Conservation (phyloP, 2,329 filamentous ascomycete species). For the Diplodia mutila region DNA sequence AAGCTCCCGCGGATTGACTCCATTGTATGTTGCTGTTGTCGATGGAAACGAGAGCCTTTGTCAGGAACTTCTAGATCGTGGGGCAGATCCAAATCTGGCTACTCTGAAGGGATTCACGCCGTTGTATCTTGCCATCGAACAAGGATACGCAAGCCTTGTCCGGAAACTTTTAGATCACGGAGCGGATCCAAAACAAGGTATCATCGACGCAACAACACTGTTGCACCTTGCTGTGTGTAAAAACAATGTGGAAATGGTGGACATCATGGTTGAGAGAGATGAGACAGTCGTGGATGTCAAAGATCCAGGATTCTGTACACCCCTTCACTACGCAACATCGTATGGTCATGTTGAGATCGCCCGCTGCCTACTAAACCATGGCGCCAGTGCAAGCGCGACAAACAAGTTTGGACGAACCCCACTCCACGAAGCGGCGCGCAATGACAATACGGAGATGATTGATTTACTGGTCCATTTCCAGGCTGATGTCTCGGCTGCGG, state of each 20-base stretch:
- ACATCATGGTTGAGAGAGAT: background rate
- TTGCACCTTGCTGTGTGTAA: background rate
- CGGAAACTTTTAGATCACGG: background rate
- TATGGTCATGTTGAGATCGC: background rate
- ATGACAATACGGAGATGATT: background rate
- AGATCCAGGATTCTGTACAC: background rate
- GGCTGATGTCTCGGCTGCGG: background rate
- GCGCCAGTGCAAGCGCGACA: background rate
- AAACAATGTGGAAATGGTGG: background rate
- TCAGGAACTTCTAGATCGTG: background rate
- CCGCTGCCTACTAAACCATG: background rate
- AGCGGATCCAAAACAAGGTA: too few species aligned
- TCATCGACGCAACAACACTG: too few species aligned
- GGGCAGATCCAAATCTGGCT: background rate
- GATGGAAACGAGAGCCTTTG: background rate
- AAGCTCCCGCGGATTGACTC: background rate
- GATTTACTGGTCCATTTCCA: background rate
- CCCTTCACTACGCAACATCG: background rate
- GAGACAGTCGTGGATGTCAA: background rate
- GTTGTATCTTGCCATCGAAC: too few species aligned
- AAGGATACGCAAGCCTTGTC: too few species aligned
- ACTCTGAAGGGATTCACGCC: too few species aligned
- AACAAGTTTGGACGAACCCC: fast-evolving
- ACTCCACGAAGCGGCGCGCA: background rate
- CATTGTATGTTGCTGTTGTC: background rate